A percentile compares a stretch with the other conserved stretches of the same genome.
Evolutionary conservation across 2,329 filamentous ascomycete species (phyloP).

Genomic region (Colletotrichum graminicola): DNA sequence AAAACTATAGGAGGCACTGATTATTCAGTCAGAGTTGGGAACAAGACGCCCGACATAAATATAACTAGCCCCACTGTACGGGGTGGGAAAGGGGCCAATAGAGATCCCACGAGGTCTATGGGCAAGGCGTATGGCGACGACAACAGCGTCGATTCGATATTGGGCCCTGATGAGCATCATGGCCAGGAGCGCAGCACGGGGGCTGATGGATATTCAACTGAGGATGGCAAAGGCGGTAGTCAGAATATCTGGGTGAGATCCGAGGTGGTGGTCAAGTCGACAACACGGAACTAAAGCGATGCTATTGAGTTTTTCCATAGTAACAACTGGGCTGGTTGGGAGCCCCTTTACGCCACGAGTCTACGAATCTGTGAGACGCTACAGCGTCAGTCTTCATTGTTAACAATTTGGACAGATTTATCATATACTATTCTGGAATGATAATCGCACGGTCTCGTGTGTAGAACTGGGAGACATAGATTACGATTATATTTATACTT

Average conservation of each 20-base stretch:
- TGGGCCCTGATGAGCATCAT: conserved; percentile 19
- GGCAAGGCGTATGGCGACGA: conserved; percentile 29
- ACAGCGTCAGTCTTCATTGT: background rate
- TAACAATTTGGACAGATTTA: background rate
- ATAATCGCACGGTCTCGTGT: background rate
- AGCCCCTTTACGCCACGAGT: background rate
- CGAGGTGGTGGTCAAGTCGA: conserved; percentile 32
- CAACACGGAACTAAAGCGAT: conserved; percentile 4
- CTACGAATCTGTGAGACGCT: background rate
- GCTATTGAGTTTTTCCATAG: background rate
- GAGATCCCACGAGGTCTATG: background rate
- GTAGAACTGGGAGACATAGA: background rate
- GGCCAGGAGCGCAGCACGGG: background rate
- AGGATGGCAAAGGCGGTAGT: conserved; percentile 1
- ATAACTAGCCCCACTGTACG: conserved; percentile 9
- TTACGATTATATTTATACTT: too few relatives aligned
- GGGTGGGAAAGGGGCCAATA: conserved; percentile 4
- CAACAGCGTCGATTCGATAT: conserved; percentile 34
- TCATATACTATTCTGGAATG: background rate
- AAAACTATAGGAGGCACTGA: conserved; percentile 38
- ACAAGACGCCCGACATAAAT: conserved; percentile 32
- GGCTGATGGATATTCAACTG: conserved; percentile 12
- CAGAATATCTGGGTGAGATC: conserved; percentile 37
- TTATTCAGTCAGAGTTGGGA: conserved; percentile 31
- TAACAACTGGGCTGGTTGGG: background rate